Conservation (phyloP, 345 rosid genomes). For the Boechera divaricarpa region DNA sequence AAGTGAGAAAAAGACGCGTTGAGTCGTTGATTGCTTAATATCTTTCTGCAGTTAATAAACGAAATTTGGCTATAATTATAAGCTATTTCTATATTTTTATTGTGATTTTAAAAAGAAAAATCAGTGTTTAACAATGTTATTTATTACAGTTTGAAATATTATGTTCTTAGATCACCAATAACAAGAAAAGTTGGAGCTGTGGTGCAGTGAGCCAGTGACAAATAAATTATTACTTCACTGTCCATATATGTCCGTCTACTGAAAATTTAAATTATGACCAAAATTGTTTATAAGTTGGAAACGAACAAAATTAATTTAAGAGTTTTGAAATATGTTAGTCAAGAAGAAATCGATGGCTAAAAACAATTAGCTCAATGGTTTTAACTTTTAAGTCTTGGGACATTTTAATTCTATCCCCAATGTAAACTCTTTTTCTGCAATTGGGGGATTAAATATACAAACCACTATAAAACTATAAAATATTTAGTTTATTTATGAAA, state of each 20-base stretch:
- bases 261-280: background rate
- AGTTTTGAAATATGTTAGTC: background rate
- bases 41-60: slow-evolving; percentile 4
- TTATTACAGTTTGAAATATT: no score
- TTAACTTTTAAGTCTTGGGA: background rate
- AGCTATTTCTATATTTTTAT: background rate
- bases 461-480: no score
- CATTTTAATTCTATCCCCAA: no score
- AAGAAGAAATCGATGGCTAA: background rate
- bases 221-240: background rate
- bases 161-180: background rate
- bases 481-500: no score
- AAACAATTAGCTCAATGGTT: background rate
- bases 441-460: no score
- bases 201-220: background rate
- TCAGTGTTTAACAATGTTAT: background rate
- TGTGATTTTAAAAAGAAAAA: background rate
- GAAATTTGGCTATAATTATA: background rate
- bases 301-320: background rate
- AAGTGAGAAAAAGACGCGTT: background rate
- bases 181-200: background rate
- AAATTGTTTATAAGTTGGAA: no score
- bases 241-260: background rate
- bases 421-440: no score
- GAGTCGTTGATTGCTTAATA: slow-evolving; percentile 11